Conservation (phyloP, 106 monocot species). For the Xerophyta viscosa region DNA sequence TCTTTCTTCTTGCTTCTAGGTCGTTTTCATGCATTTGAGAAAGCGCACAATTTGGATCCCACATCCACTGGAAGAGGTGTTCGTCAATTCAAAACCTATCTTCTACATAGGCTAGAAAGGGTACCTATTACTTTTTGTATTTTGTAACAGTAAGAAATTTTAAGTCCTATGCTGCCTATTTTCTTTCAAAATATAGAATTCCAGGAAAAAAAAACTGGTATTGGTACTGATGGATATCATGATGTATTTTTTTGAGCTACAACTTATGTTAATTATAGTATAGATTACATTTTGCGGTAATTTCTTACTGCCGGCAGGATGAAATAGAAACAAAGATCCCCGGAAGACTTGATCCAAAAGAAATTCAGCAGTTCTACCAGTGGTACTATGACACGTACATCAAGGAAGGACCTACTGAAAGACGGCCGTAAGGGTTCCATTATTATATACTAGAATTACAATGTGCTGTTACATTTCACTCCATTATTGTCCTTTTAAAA, state of each 20-base stretch:
- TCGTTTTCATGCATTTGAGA: constrained; percentile 95
- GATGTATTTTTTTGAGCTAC: too few species aligned
- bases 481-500: not conserved
- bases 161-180: too few species aligned
- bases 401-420: constrained; percentile 44
- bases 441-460: not conserved
- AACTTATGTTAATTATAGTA: too few species aligned
- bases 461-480: constrained; percentile 1
- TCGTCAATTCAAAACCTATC: constrained; percentile 95
- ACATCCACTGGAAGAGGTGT: constrained; percentile 86
- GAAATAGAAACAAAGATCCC: constrained; percentile 55
- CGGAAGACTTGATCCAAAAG: constrained; percentile 53
- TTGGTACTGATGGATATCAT: too few species aligned
- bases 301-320: too few species aligned
- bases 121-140: too few species aligned
- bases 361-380: constrained; percentile 82
- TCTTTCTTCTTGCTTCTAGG: constrained; percentile 25
- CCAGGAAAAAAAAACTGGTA: too few species aligned
- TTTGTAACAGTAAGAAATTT: too few species aligned
- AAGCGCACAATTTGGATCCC: constrained; percentile 66
- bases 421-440: constrained; percentile 51
- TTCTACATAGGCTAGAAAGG: constrained; percentile 87
- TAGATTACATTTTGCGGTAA: too few species aligned
- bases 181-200: too few species aligned
- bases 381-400: constrained; percentile 57